A percentile compares a stretch with the other conserved stretches of the same genome.
Evolutionary conservation across 257 asterid species (phyloP).

Genomic region (Haberlea rhodopensis): DNA sequence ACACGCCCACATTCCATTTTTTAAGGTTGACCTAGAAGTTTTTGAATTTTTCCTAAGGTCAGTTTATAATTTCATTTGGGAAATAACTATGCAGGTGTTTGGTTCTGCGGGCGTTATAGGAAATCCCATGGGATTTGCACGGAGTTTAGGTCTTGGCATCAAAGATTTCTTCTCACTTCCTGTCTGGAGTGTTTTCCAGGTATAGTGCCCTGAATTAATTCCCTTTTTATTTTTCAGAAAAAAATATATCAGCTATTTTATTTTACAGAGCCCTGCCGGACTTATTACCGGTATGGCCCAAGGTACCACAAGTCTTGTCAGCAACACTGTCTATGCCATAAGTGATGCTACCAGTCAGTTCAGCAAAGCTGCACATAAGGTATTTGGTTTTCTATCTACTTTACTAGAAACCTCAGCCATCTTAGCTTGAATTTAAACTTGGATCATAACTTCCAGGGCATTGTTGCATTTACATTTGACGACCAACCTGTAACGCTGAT

Average conservation of each 20-base stretch:
- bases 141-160: conserved; percentile 91
- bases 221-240: not conserved
- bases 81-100: conserved; percentile 57
- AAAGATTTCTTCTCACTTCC: conserved; percentile 93
- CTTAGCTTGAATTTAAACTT: conserved; percentile 13
- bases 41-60: too few relatives aligned
- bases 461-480: conserved; percentile 88
- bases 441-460: conserved; percentile 64
- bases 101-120: conserved; percentile 99
- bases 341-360: conserved; percentile 98
- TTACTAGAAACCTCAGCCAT: conserved; percentile 21
- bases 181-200: conserved; percentile 77
- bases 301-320: conserved; percentile 92
- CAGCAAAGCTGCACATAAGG: conserved; percentile 98
- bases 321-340: conserved; percentile 89
- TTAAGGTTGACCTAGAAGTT: too few relatives aligned
- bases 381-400: conserved; percentile 30
- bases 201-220: conserved; percentile 27
- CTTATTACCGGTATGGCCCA: conserved; percentile 92
- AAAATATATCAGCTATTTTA: conserved; percentile 17
- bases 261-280: conserved; percentile 88
- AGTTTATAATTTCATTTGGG: conserved; percentile 20
- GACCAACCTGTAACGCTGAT: conserved; percentile 60
- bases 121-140: conserved; percentile 91
- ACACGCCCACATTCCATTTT: too few relatives aligned